phyloP scores from a whole-genome alignment of 495 filamentous ascomycete species.

The Tuber calosporum region DNA sequence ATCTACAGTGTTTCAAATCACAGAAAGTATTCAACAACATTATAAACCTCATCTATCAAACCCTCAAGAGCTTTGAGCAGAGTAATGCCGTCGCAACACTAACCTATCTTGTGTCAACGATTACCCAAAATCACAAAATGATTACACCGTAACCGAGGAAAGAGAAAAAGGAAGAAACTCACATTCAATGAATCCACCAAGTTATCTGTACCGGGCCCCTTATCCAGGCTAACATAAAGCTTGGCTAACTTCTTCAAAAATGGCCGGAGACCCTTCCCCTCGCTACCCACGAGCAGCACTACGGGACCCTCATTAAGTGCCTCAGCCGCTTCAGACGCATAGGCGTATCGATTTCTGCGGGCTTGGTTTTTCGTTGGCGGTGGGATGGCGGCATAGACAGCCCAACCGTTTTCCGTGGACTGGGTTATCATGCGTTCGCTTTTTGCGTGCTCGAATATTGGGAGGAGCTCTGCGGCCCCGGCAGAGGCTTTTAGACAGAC shows the following conservation, averaged over 20 bases:
- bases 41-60: neutral
- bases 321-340: constrained; percentile 39
- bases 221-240: constrained; percentile 42
- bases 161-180: neutral
- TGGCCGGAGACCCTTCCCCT: constrained; percentile 64
- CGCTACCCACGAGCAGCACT: constrained; percentile 73
- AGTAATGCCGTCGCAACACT: constrained; percentile 35
- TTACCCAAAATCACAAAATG: neutral
- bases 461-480: constrained; percentile 73
- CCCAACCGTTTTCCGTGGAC: constrained; percentile 67
- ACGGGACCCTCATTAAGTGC: constrained; percentile 58
- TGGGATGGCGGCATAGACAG: constrained; percentile 70
- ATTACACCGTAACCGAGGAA: neutral
- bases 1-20: neutral
- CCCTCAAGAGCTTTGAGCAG: constrained; percentile 30
- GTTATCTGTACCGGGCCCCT: constrained; percentile 18
- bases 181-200: constrained; percentile 37
- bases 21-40: neutral
- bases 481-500: constrained; percentile 77
- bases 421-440: constrained; percentile 61
- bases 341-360: constrained; percentile 40
- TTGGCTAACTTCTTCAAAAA: constrained; percentile 60
- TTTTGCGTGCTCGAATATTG: constrained; percentile 58
- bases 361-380: constrained; percentile 42
- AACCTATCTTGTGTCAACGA: constrained; percentile 13